phyloP scores from a whole-genome alignment of 495 filamentous ascomycete species.

The Hypoxylon rickii region DNA sequence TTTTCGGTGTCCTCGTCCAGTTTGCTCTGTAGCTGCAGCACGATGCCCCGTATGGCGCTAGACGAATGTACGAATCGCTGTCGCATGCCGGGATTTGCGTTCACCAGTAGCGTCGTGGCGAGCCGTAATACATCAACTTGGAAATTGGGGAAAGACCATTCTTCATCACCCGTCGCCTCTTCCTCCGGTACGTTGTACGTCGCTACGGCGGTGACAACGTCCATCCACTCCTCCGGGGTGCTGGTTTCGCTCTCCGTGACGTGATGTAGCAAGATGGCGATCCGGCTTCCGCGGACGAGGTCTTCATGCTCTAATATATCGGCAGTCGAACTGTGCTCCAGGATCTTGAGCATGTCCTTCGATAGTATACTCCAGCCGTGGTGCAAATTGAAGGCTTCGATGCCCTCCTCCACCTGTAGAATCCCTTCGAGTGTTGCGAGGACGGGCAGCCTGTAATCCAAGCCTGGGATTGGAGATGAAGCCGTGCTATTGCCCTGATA shows the following conservation, averaged over 20 bases:
- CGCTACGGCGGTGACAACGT: conserved; percentile 44
- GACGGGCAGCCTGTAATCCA: conserved; percentile 58
- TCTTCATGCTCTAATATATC: conserved; percentile 34
- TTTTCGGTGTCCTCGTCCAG: conserved; percentile 20
- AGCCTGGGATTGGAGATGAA: conserved; percentile 8
- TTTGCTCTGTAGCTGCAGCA: conserved; percentile 38
- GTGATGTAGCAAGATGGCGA: conserved; percentile 55
- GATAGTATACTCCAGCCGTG: conserved; percentile 56
- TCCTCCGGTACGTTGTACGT: conserved; percentile 39
- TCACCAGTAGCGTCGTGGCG: conserved; percentile 50
- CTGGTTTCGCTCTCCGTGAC: conserved; percentile 49
- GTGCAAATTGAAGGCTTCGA: conserved; percentile 48
- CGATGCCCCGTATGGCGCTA: conserved; percentile 47
- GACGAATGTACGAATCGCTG: conserved; percentile 50
- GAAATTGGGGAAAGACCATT: conserved; percentile 46
- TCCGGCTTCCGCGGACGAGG: conserved; percentile 52
- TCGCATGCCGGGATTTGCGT: conserved; percentile 48
- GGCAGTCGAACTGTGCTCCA: conserved; percentile 29
- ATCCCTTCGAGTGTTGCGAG: conserved; percentile 59
- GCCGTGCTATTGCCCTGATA: conserved; percentile 45
- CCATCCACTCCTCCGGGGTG: conserved; percentile 55
- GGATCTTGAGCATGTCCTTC: conserved; percentile 49
- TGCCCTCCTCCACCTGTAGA: conserved; percentile 46
- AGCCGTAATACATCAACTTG: conserved; percentile 57
- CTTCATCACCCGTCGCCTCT: neutral